Evolutionary conservation across 73 alveolate genomes (phyloP).

Genomic region (Blepharisma stoltei): DNA sequence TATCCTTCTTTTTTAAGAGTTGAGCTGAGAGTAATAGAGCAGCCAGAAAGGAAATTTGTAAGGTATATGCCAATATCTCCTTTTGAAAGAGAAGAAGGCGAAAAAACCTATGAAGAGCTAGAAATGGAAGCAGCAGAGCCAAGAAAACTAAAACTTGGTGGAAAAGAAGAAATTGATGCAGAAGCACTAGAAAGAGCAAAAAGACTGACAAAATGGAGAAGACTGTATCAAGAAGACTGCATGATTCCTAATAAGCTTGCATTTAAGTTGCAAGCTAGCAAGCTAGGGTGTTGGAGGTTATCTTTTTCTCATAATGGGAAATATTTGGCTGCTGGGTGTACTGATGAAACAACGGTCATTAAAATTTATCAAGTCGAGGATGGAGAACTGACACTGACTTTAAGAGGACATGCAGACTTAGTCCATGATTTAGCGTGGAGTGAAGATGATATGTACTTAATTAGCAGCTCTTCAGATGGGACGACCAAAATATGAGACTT

Average conservation of each 20-base stretch:
- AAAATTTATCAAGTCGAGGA: conserved; percentile 85
- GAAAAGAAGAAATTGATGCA: conserved; percentile 36
- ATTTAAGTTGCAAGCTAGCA: conserved; percentile 82
- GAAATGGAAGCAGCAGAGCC: background rate
- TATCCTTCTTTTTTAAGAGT: conserved; percentile 58
- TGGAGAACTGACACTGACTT: conserved; percentile 61
- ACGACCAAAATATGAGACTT: conserved; percentile 87
- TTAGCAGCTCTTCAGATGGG: conserved; percentile 85
- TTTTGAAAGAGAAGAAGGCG: conserved; percentile 44
- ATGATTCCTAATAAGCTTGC: conserved; percentile 76
- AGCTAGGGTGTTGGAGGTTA: conserved; percentile 88
- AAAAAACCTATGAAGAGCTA: conserved; percentile 29
- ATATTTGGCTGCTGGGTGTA: conserved; percentile 94
- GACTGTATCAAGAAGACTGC: conserved; percentile 76
- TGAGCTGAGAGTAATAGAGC: conserved; percentile 36
- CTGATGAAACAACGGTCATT: conserved; percentile 86
- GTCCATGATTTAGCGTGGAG: conserved; percentile 92
- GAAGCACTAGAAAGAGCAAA: conserved; percentile 42
- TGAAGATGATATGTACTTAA: conserved; percentile 71
- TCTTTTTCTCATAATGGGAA: conserved; percentile 86
- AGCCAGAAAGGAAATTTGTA: background rate
- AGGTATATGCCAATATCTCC: conserved; percentile 24
- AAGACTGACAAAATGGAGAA: conserved; percentile 71
- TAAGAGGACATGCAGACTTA: conserved; percentile 93
- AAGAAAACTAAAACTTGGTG: background rate